A percentile compares a stretch with the other conserved stretches of the same genome.
phyloP scores from a whole-genome alignment of 2,329 filamentous ascomycete genomes.

The Penicillium sp. region DNA sequence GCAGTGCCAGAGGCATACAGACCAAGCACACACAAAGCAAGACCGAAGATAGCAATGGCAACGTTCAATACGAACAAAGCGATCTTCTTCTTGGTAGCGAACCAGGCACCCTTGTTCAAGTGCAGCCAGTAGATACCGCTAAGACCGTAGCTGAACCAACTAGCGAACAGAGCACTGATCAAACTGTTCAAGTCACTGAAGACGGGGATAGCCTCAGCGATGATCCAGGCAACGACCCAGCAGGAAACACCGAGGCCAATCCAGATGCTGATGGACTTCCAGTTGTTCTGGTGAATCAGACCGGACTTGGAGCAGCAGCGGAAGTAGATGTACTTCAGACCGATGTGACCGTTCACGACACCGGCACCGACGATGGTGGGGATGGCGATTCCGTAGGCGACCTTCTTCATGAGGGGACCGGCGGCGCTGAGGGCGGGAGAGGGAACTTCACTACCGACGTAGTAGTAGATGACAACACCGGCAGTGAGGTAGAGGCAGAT shows the following conservation, averaged over 20 bases:
- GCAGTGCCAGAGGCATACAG: conserved; percentile 28
- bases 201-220: conserved; percentile 68
- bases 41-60: conserved; percentile 37
- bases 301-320: conserved; percentile 61
- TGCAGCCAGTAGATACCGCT: conserved; percentile 50
- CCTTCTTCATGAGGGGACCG: conserved; percentile 56
- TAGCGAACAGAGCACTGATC: conserved; percentile 41
- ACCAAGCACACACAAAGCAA: conserved; percentile 22
- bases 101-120: conserved; percentile 47
- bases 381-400: conserved; percentile 67
- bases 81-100: conserved; percentile 46
- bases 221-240: conserved; percentile 65
- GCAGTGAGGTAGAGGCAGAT: conserved; percentile 64
- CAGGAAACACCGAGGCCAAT: conserved; percentile 55
- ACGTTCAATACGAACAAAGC: conserved; percentile 46
- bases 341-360: conserved; percentile 68
- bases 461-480: conserved; percentile 68
- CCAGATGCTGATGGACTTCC: conserved; percentile 59
- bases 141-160: conserved; percentile 39
- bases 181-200: conserved; percentile 67
- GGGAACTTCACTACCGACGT: conserved; percentile 59
- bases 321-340: conserved; percentile 65
- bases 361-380: conserved; percentile 71
- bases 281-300: conserved; percentile 51
- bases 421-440: conserved; percentile 68